These are phyloP conservation scores for Cryptomeria japonica DNA, from an alignment of 75 land plant species.

Conservation along the genomic window DNA sequence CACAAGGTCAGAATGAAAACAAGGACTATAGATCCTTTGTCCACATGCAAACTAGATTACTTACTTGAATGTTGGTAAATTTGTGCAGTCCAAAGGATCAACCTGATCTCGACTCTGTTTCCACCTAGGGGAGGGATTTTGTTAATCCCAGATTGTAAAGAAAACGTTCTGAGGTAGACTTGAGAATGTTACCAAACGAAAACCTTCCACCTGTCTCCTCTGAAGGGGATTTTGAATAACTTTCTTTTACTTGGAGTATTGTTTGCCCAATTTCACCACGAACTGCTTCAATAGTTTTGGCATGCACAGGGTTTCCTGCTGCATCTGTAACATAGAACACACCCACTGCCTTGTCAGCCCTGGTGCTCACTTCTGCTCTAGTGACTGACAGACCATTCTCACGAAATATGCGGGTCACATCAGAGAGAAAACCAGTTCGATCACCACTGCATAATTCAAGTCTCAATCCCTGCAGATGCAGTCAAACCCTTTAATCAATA, in stretches of 20 bases:
- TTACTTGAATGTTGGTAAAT: neutral
- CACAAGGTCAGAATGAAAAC: neutral
- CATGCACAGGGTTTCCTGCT: constrained; percentile 62
- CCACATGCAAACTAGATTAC: neutral
- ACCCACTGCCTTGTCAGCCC: constrained; percentile 39
- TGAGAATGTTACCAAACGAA: constrained; percentile 44
- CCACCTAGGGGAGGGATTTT: constrained; percentile 33
- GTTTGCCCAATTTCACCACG: constrained; percentile 60
- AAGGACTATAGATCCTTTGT: neutral
- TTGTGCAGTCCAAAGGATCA: neutral
- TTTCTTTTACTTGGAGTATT: constrained; percentile 54
- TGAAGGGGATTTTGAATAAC: constrained; percentile 23
- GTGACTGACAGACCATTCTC: constrained; percentile 56
- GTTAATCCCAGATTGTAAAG: constrained; percentile 53
- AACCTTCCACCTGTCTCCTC: constrained; percentile 31
- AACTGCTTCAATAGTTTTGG: constrained; percentile 68
- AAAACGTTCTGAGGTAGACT: constrained; percentile 47
- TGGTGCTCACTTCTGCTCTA: constrained; percentile 46
- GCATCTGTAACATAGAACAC: constrained; percentile 88
- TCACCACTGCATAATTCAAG: constrained; percentile 48
- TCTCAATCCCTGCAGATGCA: constrained; percentile 36
- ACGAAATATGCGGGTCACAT: constrained; percentile 50
- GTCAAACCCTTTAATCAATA: neutral
- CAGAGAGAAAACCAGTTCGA: constrained; percentile 45
- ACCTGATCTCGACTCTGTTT: neutral